phyloP scores from a whole-genome alignment of 805 yeast species.

The Zygosaccharomyces kombuchaensis region DNA sequence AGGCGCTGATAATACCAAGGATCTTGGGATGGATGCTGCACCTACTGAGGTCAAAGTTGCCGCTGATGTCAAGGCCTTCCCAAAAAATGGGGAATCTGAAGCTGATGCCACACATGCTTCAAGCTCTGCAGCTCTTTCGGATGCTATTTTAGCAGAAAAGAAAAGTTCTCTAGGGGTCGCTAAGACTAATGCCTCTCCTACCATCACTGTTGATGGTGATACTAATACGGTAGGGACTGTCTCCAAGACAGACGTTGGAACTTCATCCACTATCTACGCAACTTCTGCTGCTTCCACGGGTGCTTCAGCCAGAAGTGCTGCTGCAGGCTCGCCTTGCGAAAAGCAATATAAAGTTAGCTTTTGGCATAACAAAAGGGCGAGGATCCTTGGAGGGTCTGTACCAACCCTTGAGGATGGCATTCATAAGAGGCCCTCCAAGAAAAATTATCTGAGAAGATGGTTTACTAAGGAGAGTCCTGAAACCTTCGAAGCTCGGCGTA shows the following conservation, averaged over 20 bases:
- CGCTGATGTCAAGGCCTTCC: background rate
- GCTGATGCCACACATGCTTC: background rate
- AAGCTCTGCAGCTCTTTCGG: no score
- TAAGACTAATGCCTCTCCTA: no score
- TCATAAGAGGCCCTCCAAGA: background rate
- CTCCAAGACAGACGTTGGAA: no score
- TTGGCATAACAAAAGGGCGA: constrained; percentile 1
- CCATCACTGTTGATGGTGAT: no score
- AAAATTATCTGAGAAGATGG: background rate
- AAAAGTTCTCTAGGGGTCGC: no score
- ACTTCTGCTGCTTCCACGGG: no score
- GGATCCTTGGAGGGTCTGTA: background rate
- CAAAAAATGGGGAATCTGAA: background rate
- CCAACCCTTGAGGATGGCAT: background rate
- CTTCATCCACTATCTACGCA: no score
- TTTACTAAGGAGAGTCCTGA: constrained; percentile 1
- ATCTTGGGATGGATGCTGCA: no score
- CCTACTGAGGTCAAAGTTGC: background rate
- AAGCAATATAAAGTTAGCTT: background rate
- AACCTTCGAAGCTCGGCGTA: background rate
- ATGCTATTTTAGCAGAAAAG: no score
- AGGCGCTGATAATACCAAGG: no score
- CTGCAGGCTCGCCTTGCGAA: background rate
- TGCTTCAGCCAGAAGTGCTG: background rate
- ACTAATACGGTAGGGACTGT: no score